These are phyloP conservation scores for Leccinum griseonigrum DNA, from an alignment of 1,284 basidiomycete species.

Conservation along the genomic window DNA sequence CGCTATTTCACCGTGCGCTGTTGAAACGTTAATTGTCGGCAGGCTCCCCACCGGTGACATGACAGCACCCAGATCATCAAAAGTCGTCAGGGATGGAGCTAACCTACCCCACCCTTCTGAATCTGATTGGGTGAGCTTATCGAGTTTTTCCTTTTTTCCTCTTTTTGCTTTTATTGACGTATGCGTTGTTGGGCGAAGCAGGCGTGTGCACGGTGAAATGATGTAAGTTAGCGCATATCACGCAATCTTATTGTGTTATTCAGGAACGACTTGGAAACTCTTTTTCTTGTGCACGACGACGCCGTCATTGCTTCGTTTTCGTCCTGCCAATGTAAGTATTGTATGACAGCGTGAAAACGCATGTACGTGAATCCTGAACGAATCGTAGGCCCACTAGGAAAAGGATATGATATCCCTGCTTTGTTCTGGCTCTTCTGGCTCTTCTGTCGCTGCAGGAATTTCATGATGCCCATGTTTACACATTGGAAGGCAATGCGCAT, in stretches of 20 bases:
- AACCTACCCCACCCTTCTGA: not conserved
- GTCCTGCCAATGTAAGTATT: not conserved
- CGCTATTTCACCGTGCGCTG: not conserved
- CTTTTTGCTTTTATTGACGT: not conserved
- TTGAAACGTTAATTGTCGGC: not conserved
- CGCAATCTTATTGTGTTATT: not conserved
- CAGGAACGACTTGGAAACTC: not conserved
- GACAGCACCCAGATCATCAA: not conserved
- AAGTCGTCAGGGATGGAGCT: not conserved
- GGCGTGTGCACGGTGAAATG: constrained; percentile 11
- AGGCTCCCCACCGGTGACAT: not conserved
- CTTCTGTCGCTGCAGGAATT: not conserved
- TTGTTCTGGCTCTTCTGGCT: not conserved
- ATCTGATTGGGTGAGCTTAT: constrained; percentile 1
- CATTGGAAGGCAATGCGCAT: not conserved
- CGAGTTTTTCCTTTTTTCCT: not conserved
- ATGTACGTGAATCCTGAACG: not conserved
- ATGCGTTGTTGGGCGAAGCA: not conserved
- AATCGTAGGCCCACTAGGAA: not conserved
- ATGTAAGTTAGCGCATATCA: not conserved
- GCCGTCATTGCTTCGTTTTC: not conserved
- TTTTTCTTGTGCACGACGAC: not conserved
- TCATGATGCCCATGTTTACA: not conserved
- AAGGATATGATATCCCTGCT: not conserved
- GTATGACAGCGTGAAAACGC: not conserved